A percentile compares a stretch with the other conserved stretches of the same genome.
phyloP scores from a whole-genome alignment of 129 eudicot genomes.

The Ambrosia artemisiifolia region DNA sequence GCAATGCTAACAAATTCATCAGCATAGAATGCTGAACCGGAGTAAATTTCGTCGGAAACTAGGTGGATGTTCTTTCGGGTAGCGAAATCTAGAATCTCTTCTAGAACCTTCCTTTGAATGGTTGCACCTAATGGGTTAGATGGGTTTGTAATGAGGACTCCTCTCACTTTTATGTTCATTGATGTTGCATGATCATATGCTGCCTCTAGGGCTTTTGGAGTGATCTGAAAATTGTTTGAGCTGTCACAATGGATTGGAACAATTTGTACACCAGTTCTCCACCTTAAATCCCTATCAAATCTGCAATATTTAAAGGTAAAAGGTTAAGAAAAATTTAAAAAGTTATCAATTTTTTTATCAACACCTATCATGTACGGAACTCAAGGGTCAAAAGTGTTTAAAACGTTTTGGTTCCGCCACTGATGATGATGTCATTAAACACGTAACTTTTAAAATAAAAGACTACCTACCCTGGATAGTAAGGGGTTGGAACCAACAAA shows the following conservation, averaged over 20 bases:
- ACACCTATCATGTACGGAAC: too few species aligned
- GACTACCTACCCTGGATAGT: conserved; percentile 82
- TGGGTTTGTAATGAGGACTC: conserved; percentile 81
- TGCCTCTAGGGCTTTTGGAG: conserved; percentile 64
- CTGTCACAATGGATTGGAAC: conserved; percentile 85
- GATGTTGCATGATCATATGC: conserved; percentile 65
- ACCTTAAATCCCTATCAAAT: conserved; percentile 88
- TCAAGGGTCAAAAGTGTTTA: too few species aligned
- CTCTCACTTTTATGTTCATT: conserved; percentile 67
- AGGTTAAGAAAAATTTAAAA: neutral
- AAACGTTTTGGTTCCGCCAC: too few species aligned
- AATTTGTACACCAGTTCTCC: conserved; percentile 94
- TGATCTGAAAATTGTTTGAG: conserved; percentile 79
- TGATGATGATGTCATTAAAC: neutral
- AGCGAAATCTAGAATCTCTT: conserved; percentile 60
- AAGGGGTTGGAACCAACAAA: conserved; percentile 88
- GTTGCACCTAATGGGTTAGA: conserved; percentile 94
- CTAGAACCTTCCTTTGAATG: conserved; percentile 48
- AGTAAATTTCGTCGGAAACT: conserved; percentile 88
- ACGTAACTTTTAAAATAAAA: neutral
- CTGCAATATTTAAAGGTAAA: conserved; percentile 36
- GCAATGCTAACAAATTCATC: conserved; percentile 75
- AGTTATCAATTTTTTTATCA: neutral
- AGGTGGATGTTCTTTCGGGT: conserved; percentile 71
- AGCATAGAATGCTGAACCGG: conserved; percentile 76